Conservation (phyloP, 305 asterid genomes). For the Fraxinus xanthoxyloides region DNA sequence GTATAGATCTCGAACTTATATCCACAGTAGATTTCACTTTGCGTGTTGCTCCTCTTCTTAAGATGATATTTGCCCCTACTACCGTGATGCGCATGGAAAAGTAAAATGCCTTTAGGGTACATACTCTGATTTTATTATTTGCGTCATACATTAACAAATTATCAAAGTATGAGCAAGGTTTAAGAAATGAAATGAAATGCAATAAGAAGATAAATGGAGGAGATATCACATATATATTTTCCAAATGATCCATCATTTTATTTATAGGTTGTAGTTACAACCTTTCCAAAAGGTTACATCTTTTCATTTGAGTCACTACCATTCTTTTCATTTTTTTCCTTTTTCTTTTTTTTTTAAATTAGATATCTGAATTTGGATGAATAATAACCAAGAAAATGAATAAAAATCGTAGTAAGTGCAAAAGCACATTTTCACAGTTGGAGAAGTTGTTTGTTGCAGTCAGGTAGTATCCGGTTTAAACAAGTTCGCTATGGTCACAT, state of each 20-base stretch:
- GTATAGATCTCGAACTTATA: not conserved
- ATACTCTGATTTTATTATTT: not conserved
- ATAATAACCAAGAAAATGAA: not conserved
- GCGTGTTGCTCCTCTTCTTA: too few relatives aligned
- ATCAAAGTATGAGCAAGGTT: not conserved
- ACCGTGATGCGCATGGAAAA: not conserved
- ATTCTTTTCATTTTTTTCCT: too few relatives aligned
- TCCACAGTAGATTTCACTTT: not conserved
- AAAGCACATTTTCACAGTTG: not conserved
- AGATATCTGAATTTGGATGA: not conserved
- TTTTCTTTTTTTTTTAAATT: too few relatives aligned
- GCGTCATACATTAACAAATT: not conserved
- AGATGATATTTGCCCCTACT: too few relatives aligned
- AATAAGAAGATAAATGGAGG: not conserved
- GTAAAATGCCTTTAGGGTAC: not conserved
- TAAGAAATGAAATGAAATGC: not conserved
- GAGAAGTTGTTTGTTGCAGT: not conserved
- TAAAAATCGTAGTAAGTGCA: not conserved
- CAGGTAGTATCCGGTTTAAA: not conserved
- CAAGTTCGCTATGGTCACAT: not conserved
- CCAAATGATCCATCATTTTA: not conserved
- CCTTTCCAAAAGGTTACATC: not conserved
- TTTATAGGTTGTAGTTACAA: not conserved
- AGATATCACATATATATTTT: not conserved
- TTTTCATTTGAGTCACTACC: not conserved